Conservation (phyloP, 2,329 filamentous ascomycete species). For the Arthrobotrys musiformis region DNA sequence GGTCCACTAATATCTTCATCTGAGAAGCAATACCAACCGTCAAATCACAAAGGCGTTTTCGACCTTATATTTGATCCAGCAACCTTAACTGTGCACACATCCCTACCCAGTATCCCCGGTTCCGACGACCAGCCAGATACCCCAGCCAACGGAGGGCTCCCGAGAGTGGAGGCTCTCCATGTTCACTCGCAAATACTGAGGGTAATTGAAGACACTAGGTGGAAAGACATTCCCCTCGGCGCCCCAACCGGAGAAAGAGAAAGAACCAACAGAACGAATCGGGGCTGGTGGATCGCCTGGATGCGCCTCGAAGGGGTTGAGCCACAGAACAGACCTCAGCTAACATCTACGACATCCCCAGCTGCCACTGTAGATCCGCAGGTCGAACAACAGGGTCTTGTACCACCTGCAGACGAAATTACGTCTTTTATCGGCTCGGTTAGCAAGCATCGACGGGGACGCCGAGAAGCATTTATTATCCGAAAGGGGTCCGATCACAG, state of each 20-base stretch:
- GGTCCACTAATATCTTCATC: conserved; percentile 70
- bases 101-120: conserved; percentile 74
- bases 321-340: conserved; percentile 12
- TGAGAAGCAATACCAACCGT: conserved; percentile 66
- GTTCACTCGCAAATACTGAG: conserved; percentile 74
- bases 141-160: conserved; percentile 56
- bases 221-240: conserved; percentile 38
- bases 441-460: conserved; percentile 43
- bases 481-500: conserved; percentile 51
- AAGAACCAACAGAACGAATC: conserved; percentile 73
- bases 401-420: conserved; percentile 46
- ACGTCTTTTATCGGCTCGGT: conserved; percentile 50
- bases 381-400: conserved; percentile 26
- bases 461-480: conserved; percentile 48
- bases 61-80: conserved; percentile 73
- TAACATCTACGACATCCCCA: background rate
- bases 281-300: conserved; percentile 78
- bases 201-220: conserved; percentile 65
- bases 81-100: conserved; percentile 70
- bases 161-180: conserved; percentile 71
- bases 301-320: conserved; percentile 63
- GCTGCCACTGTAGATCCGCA: conserved; percentile 6
- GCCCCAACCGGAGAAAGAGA: conserved; percentile 66
- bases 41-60: conserved; percentile 64
- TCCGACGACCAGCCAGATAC: conserved; percentile 62